Conservation (phyloP, 2,329 filamentous ascomycete species). For the Podosphaera xanthii region DNA sequence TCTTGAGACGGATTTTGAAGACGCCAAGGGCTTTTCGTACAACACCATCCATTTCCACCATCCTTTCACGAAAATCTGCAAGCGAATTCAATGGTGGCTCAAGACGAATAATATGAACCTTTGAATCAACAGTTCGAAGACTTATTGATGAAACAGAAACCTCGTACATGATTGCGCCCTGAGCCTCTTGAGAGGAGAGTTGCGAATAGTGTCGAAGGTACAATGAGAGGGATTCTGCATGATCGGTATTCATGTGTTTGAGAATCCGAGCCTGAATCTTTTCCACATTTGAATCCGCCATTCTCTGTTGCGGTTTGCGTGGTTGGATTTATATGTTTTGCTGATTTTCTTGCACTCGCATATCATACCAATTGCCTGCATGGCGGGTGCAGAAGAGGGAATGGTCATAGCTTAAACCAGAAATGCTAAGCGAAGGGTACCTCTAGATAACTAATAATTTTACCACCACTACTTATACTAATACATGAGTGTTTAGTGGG, state of each 20-base stretch:
- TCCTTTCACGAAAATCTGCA: conserved; percentile 41
- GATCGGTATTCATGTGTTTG: conserved; percentile 72
- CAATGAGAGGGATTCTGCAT: conserved; percentile 47
- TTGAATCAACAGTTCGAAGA: conserved; percentile 27
- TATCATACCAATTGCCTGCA: too few species aligned
- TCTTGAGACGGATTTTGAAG: conserved; percentile 19
- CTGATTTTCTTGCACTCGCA: too few species aligned
- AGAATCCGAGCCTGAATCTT: conserved; percentile 39
- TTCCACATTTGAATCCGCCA: conserved; percentile 17
- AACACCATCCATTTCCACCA: conserved; percentile 49
- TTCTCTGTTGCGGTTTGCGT: not conserved
- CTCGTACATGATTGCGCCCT: conserved; percentile 38
- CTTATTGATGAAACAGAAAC: conserved; percentile 40
- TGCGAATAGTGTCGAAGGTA: conserved; percentile 54
- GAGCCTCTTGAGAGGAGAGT: conserved; percentile 30
- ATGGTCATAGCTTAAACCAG: too few species aligned
- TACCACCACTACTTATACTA: too few species aligned
- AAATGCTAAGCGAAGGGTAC: too few species aligned
- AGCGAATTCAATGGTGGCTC: conserved; percentile 46
- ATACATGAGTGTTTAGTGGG: too few species aligned
- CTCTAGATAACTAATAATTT: too few species aligned
- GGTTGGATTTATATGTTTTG: too few species aligned
- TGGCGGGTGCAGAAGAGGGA: too few species aligned
- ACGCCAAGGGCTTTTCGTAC: conserved; percentile 36
- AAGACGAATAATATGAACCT: conserved; percentile 33